These are phyloP conservation scores for Candida ovalis DNA, from an alignment of 805 yeast genomes.

Conservation along the genomic window DNA sequence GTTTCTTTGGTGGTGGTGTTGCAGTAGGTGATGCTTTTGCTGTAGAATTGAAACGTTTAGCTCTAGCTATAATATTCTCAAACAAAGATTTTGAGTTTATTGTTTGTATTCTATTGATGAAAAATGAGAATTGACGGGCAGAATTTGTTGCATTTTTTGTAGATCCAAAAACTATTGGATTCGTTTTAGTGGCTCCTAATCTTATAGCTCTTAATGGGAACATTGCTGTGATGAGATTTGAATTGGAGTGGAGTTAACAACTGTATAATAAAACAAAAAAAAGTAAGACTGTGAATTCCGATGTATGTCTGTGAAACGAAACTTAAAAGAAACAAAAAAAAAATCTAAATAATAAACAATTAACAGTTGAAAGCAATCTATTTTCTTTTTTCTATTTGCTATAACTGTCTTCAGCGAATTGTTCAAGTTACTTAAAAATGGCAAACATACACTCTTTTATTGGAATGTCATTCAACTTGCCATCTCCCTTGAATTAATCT, in stretches of 20 bases:
- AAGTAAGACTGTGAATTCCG: too few species aligned
- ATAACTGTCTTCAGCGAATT: too few species aligned
- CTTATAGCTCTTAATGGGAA: background rate
- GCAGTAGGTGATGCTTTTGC: background rate
- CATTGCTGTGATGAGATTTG: background rate
- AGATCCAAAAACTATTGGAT: background rate
- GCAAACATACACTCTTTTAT: too few species aligned
- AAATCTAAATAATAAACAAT: too few species aligned
- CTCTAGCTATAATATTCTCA: background rate
- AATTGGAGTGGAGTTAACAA: too few species aligned
- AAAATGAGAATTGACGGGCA: background rate
- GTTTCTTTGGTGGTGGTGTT: constrained; percentile 23
- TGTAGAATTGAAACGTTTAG: constrained; percentile 20
- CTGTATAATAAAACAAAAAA: too few species aligned
- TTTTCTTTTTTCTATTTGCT: too few species aligned
- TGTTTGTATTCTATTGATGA: background rate
- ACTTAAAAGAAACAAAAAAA: background rate
- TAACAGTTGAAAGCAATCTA: too few species aligned
- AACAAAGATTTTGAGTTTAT: background rate
- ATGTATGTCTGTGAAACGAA: too few species aligned
- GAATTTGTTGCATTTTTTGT: background rate
- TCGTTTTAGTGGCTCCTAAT: background rate
- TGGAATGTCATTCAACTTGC: too few species aligned
- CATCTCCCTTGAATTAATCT: too few species aligned
- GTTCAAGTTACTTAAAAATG: too few species aligned